These are phyloP conservation scores for Sicyos baderoa DNA, from an alignment of 306 rosid genomes.

Conservation along the genomic window DNA sequence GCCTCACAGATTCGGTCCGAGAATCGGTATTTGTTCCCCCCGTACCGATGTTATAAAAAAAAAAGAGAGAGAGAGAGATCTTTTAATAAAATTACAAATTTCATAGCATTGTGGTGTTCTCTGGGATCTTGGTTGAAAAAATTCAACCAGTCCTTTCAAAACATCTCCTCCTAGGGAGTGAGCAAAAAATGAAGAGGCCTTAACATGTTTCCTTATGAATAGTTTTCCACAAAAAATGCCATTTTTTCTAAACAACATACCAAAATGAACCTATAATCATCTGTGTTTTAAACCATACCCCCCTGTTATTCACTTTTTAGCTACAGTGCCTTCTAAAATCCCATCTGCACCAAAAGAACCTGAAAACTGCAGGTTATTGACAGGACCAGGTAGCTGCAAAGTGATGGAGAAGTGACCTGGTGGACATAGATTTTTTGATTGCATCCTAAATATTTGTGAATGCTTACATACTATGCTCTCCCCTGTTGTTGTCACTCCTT, in stretches of 20 bases:
- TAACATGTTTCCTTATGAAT: not conserved
- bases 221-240: not conserved
- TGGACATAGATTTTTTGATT: constrained; percentile 59
- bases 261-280: constrained; percentile 11
- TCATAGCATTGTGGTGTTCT: not conserved
- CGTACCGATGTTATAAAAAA: no score
- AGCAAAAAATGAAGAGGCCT: not conserved
- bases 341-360: constrained; percentile 70
- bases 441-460: constrained; percentile 70
- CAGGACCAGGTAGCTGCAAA: constrained; percentile 75
- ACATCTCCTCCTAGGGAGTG: not conserved
- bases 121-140: not conserved
- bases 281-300: not conserved
- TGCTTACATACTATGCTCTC: constrained; percentile 52
- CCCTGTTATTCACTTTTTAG: constrained; percentile 32
- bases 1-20: no score
- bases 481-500: constrained; percentile 64
- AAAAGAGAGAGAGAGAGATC: no score
- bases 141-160: not conserved
- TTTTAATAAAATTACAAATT: constrained; percentile 1
- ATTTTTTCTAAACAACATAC: not conserved
- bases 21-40: no score
- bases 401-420: constrained; percentile 64
- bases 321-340: constrained; percentile 64
- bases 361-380: constrained; percentile 49